Percentiles rank a stretch among this genome's conserved stretches.
Evolutionary conservation across 2,329 filamentous ascomycete genomes (phyloP).

Genomic region (Trichoderma aggressivum): DNA sequence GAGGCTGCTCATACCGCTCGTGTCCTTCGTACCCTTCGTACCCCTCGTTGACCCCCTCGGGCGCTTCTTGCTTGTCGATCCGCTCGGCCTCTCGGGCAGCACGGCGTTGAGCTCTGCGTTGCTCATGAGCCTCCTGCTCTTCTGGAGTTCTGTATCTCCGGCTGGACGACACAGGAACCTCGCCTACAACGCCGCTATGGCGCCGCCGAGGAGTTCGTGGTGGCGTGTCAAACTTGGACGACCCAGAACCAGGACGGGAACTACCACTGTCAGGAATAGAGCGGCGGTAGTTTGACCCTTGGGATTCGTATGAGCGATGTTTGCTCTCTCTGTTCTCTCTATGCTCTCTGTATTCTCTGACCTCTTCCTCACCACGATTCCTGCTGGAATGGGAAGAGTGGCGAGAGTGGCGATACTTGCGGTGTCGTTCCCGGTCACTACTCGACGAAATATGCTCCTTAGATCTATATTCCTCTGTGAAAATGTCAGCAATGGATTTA

Average conservation of each 20-base stretch:
- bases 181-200: conserved; percentile 46
- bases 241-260: conserved; percentile 16
- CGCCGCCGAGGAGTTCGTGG: conserved; percentile 42
- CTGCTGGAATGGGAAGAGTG: conserved; percentile 33
- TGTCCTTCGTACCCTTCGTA: not conserved
- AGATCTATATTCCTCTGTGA: conserved; percentile 47
- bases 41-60: not conserved
- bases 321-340: conserved; percentile 30
- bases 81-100: conserved; percentile 21
- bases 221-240: conserved; percentile 32
- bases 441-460: conserved; percentile 36
- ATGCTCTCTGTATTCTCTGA: conserved; percentile 27
- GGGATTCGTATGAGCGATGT: conserved; percentile 27
- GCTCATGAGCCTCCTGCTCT: conserved; percentile 50
- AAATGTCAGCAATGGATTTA: conserved; percentile 53
- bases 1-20: conserved; percentile 4
- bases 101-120: conserved; percentile 28
- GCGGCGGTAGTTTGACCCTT: conserved; percentile 31
- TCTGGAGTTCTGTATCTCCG: conserved; percentile 43
- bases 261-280: conserved; percentile 39
- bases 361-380: conserved; percentile 33
- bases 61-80: conserved; percentile 3
- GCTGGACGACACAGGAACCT: conserved; percentile 36
- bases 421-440: conserved; percentile 40
- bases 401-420: conserved; percentile 41